phyloP scores from a whole-genome alignment of 2,329 filamentous ascomycete species.

The Aspergillus sp. region DNA sequence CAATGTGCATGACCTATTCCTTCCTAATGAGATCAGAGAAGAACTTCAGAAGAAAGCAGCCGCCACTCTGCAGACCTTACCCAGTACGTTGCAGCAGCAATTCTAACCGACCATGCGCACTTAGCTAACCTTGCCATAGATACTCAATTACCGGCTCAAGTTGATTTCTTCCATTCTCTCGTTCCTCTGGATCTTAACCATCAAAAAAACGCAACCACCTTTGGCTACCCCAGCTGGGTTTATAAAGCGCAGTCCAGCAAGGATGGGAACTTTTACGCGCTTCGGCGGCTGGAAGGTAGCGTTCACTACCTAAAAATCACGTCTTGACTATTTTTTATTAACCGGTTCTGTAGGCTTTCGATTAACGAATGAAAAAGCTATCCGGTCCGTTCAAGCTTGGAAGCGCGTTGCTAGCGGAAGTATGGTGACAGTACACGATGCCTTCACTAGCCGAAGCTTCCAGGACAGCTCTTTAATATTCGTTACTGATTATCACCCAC shows the following conservation, averaged over 20 bases:
- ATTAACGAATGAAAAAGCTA: slow-evolving; percentile 83
- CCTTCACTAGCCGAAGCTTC: slow-evolving; percentile 90
- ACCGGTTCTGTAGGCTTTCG: slow-evolving; percentile 63
- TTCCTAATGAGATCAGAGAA: slow-evolving; percentile 81
- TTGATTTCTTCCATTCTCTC: slow-evolving; percentile 89
- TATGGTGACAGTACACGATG: slow-evolving; percentile 84
- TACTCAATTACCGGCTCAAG: slow-evolving; percentile 68
- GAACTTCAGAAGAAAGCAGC: slow-evolving; percentile 87
- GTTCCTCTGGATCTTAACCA: slow-evolving; percentile 83
- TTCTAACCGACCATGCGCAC: background rate
- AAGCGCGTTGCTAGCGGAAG: slow-evolving; percentile 78
- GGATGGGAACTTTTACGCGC: slow-evolving; percentile 82
- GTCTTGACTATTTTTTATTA: background rate
- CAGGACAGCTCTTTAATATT: slow-evolving; percentile 93
- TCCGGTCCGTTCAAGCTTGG: slow-evolving; percentile 84
- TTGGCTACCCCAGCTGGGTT: slow-evolving; percentile 88
- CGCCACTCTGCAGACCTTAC: slow-evolving; percentile 78
- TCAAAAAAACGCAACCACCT: slow-evolving; percentile 73
- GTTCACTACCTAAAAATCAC: background rate
- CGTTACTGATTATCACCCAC: slow-evolving; percentile 88
- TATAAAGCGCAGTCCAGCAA: slow-evolving; percentile 92
- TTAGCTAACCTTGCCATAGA: slow-evolving; percentile 38
- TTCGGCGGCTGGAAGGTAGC: slow-evolving; percentile 78
- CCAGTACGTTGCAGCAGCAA: slow-evolving; percentile 55
- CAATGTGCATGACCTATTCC: slow-evolving; percentile 85